phyloP scores from a whole-genome alignment of 768 basidiomycete genomes.

The Pulveroboletus sp. region DNA sequence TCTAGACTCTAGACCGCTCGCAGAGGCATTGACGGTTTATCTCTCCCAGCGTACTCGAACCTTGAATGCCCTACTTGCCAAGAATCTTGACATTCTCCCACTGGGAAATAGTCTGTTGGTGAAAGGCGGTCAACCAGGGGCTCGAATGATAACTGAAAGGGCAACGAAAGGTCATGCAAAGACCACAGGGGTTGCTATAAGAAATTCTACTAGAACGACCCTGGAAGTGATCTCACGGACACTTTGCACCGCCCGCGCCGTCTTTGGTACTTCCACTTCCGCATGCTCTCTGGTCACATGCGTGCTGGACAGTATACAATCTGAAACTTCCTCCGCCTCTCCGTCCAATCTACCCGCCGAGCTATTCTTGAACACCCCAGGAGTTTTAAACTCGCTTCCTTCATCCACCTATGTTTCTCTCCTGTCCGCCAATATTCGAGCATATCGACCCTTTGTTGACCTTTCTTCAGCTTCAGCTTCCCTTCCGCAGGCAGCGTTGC shows the following conservation, averaged over 20 bases:
- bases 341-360: slow-evolving; percentile 41
- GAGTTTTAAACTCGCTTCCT: slow-evolving; percentile 66
- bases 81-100: slow-evolving; percentile 23
- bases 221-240: slow-evolving; percentile 59
- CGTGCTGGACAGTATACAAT: slow-evolving; percentile 61
- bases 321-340: slow-evolving; percentile 36
- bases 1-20: slow-evolving; percentile 80
- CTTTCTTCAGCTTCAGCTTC: slow-evolving; percentile 54
- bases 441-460: slow-evolving; percentile 86
- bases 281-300: slow-evolving; percentile 47
- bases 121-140: slow-evolving; percentile 36
- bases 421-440: slow-evolving; percentile 64
- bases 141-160: slow-evolving; percentile 1
- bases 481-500: slow-evolving; percentile 42
- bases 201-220: slow-evolving; percentile 46
- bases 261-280: slow-evolving; percentile 46
- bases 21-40: slow-evolving; percentile 66
- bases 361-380: slow-evolving; percentile 61
- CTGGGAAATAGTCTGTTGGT: slow-evolving; percentile 31
- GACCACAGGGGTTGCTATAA: slow-evolving; percentile 46
- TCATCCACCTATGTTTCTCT: slow-evolving; percentile 81
- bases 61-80: slow-evolving; percentile 43
- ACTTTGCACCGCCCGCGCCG: slow-evolving; percentile 47
- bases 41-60: slow-evolving; percentile 68
- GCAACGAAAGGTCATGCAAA: slow-evolving; percentile 24